Evolutionary conservation across 2,329 filamentous ascomycete genomes (phyloP).

Genomic region (Pestalotiopsis sp.): DNA sequence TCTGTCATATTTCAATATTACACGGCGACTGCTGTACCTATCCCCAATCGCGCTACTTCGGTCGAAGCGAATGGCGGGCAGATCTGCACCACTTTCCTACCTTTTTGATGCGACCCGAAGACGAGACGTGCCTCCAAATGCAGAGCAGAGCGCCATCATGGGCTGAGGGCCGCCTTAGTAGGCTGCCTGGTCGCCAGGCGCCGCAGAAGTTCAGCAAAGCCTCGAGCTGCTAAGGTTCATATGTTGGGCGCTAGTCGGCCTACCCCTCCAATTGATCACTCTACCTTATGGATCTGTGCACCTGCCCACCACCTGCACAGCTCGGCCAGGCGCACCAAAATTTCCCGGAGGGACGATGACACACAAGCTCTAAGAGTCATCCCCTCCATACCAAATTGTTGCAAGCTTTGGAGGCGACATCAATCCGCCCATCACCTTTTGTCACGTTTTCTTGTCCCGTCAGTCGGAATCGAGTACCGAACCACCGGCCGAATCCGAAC

Average conservation of each 20-base stretch:
- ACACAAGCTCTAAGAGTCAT: constrained; percentile 5
- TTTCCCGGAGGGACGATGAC: constrained; percentile 6
- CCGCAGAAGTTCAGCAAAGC: neutral
- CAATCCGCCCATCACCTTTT: neutral
- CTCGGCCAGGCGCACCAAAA: neutral
- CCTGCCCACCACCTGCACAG: constrained; percentile 2
- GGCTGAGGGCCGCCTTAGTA: neutral
- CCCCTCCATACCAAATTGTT: neutral
- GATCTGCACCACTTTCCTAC: neutral
- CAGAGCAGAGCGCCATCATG: neutral
- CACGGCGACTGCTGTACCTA: neutral
- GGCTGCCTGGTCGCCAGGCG: neutral
- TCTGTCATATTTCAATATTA: neutral
- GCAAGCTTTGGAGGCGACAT: neutral
- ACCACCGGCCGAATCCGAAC: constrained; percentile 7
- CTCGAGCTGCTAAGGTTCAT: neutral
- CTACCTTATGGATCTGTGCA: neutral
- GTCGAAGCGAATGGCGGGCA: neutral
- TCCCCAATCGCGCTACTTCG: neutral
- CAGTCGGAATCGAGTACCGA: neutral
- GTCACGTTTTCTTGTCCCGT: neutral
- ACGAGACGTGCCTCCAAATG: neutral
- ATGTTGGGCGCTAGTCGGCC: neutral
- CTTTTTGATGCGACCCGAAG: neutral
- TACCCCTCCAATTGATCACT: neutral